Percentiles rank a stretch among this genome's conserved stretches.
Conservation (phyloP, 2,329 filamentous ascomycete genomes). For the Beauveria medogensis region DNA sequence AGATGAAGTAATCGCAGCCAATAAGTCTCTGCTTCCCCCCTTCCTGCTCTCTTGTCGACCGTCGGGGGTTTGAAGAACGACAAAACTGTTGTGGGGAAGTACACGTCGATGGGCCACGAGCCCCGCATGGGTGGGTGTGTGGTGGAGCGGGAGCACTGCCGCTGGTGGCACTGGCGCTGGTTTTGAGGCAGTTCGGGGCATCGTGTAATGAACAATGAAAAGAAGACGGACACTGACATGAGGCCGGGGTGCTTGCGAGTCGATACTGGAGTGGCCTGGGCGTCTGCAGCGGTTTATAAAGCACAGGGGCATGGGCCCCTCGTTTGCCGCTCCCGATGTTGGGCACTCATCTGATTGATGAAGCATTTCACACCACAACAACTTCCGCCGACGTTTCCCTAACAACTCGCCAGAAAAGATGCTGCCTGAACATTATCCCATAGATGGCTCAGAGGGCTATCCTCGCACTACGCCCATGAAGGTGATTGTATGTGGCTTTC, state of each 20-base stretch:
- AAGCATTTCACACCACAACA: too few species aligned
- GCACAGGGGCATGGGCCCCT: too few species aligned
- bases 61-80: not conserved
- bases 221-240: not conserved
- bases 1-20: too few species aligned
- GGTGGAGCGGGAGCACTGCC: not conserved
- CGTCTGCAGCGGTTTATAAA: not conserved
- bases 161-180: not conserved
- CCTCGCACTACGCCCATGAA: constrained; percentile 8
- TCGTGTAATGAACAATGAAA: not conserved
- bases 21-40: not conserved
- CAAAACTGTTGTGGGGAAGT: not conserved
- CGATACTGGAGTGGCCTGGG: not conserved
- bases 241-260: not conserved
- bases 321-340: too few species aligned
- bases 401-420: not conserved
- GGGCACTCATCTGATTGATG: too few species aligned
- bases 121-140: not conserved
- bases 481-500: constrained; percentile 9
- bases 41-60: not conserved
- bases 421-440: constrained; percentile 3
- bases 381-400: not conserved
- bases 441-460: constrained; percentile 10
- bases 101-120: not conserved
- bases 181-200: not conserved